These are phyloP conservation scores for Apiospora kogelbergensis DNA, from an alignment of 2,329 filamentous ascomycete genomes.

Conservation along the genomic window DNA sequence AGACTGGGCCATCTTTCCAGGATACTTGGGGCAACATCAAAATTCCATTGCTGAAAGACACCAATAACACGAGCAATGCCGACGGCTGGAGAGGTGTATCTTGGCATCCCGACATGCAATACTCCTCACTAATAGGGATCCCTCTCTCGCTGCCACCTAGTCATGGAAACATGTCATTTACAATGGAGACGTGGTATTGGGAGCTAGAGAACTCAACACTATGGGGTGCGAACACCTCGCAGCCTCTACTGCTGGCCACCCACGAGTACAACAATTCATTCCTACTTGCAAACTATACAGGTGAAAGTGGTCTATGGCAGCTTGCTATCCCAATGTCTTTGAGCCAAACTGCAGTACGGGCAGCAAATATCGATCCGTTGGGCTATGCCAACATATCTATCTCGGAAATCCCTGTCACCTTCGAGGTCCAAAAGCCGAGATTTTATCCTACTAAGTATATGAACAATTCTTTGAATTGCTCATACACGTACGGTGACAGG, in stretches of 20 bases:
- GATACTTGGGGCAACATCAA: background rate
- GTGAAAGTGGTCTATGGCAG: background rate
- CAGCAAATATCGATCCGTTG: background rate
- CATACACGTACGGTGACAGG: background rate
- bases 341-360: background rate
- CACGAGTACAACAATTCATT: background rate
- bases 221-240: background rate
- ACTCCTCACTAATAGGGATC: background rate
- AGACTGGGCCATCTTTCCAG: background rate
- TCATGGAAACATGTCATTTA: background rate
- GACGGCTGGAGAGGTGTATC: background rate
- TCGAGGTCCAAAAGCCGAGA: background rate
- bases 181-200: background rate
- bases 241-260: background rate
- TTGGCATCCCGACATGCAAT: background rate
- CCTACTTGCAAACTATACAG: background rate
- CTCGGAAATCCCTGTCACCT: background rate
- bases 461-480: background rate
- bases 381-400: background rate
- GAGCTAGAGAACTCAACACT: background rate
- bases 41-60: background rate
- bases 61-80: too few relatives aligned
- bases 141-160: background rate
- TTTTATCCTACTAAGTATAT: accelerated
- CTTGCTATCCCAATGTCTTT: background rate